Conservation (phyloP, 2,329 filamentous ascomycete genomes). For the Pseudogymnoascus sp. region DNA sequence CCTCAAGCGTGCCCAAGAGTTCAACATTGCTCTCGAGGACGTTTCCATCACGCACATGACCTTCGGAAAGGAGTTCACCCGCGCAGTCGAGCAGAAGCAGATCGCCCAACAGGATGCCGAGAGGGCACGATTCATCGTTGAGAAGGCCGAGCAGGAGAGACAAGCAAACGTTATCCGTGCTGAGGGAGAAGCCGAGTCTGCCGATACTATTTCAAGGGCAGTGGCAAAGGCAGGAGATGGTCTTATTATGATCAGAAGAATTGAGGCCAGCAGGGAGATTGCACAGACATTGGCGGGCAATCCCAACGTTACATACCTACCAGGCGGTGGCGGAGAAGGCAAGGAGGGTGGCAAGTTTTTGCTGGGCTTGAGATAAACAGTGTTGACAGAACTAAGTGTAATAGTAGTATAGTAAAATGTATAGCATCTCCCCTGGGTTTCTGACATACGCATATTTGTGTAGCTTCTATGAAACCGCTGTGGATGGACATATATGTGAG, state of each 20-base stretch:
- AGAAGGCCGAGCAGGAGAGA: conserved; percentile 96
- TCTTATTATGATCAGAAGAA: conserved; percentile 90
- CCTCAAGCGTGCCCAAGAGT: conserved; percentile 85
- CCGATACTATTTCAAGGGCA: conserved; percentile 89
- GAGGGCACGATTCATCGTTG: conserved; percentile 94
- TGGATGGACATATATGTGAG: background rate
- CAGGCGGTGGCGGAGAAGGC: conserved; percentile 63
- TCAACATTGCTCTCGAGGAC: conserved; percentile 98
- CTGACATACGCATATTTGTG: background rate
- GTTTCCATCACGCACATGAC: conserved; percentile 99
- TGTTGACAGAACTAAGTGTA: conserved; percentile 4
- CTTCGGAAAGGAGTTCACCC: conserved; percentile 97
- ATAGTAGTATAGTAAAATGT: conserved; percentile 5
- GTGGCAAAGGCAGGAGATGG: conserved; percentile 91
- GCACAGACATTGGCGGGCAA: conserved; percentile 82
- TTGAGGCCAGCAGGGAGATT: conserved; percentile 95
- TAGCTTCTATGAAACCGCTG: background rate
- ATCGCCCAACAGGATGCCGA: conserved; percentile 99
- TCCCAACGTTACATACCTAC: conserved; percentile 93
- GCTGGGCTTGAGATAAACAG: conserved; percentile 50
- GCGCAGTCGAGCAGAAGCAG: conserved; percentile 99
- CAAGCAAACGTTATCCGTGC: conserved; percentile 98
- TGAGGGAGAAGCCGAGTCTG: conserved; percentile 94
- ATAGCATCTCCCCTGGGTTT: conserved; percentile 4
- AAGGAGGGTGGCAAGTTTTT: conserved; percentile 51